A percentile compares a stretch with the other conserved stretches of the same genome.
These are phyloP conservation scores for Hibiscus mutabilis DNA, from an alignment of 345 rosid species.

Conservation along the genomic window DNA sequence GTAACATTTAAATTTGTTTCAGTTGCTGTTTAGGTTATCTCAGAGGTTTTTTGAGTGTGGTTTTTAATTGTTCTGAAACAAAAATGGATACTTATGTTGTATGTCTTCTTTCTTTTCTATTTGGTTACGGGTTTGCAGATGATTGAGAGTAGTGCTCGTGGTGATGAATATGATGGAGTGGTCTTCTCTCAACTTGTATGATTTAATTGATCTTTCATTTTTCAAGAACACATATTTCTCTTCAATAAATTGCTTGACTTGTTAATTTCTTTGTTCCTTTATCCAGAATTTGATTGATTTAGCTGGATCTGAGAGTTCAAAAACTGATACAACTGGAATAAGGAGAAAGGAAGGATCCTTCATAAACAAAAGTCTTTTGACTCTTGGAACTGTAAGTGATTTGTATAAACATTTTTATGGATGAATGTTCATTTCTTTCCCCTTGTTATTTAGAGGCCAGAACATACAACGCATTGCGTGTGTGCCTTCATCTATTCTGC, in stretches of 20 bases:
- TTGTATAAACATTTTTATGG: background rate
- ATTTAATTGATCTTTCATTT: constrained; percentile 14
- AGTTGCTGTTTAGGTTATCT: background rate
- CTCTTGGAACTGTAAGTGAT: constrained; percentile 91
- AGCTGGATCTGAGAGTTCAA: constrained; percentile 99
- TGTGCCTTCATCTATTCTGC: background rate
- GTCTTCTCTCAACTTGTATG: constrained; percentile 97
- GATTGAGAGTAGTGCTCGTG: constrained; percentile 93
- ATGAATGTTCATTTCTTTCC: background rate
- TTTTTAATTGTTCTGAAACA: background rate
- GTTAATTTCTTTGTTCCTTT: constrained; percentile 13
- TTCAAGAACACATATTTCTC: constrained; percentile 4
- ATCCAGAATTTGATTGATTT: constrained; percentile 92
- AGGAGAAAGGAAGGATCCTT: constrained; percentile 98
- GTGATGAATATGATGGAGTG: constrained; percentile 98
- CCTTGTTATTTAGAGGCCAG: background rate
- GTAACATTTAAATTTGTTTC: background rate
- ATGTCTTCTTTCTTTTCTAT: background rate
- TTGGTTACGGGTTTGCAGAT: constrained; percentile 48
- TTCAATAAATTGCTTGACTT: constrained; percentile 2
- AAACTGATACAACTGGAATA: constrained; percentile 96
- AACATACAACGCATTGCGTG: background rate
- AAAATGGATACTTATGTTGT: background rate
- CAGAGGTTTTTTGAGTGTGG: background rate
- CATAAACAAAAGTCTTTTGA: constrained; percentile 98